Conservation (phyloP, 768 basidiomycete genomes). For the Collybia mongolica region DNA sequence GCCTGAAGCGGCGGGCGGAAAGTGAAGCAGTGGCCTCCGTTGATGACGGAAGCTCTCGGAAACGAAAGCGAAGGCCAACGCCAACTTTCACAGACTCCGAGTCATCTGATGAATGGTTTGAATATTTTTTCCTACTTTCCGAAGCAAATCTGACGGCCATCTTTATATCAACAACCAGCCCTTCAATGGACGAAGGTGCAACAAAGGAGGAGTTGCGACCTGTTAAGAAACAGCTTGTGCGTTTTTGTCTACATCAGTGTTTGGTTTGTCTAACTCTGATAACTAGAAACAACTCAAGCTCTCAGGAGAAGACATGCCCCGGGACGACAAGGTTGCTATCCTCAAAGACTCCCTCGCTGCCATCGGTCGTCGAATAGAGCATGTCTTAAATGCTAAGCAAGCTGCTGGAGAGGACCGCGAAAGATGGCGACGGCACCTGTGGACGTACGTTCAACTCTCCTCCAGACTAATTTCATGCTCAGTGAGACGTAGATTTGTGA, state of each 20-base stretch:
- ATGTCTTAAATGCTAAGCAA: slow-evolving; percentile 72
- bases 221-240: slow-evolving; percentile 92
- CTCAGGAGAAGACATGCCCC: slow-evolving; percentile 88
- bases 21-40: slow-evolving; percentile 84
- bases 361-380: slow-evolving; percentile 90
- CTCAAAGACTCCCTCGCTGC: slow-evolving; percentile 94
- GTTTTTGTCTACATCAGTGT: slow-evolving; percentile 18
- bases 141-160: no score
- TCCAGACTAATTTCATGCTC: slow-evolving; percentile 3
- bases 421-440: slow-evolving; percentile 91
- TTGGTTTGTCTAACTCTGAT: slow-evolving; percentile 4
- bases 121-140: slow-evolving; percentile 10
- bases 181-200: slow-evolving; percentile 91
- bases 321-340: slow-evolving; percentile 95
- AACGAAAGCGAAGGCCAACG: slow-evolving; percentile 91
- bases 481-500: slow-evolving; percentile 69
- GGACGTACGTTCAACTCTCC: slow-evolving; percentile 70
- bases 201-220: slow-evolving; percentile 96
- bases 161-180: slow-evolving; percentile 41
- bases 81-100: slow-evolving; percentile 96
- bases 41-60: slow-evolving; percentile 65
- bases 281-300: slow-evolving; percentile 90
- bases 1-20: slow-evolving; percentile 75
- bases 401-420: slow-evolving; percentile 79
- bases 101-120: slow-evolving; percentile 88